These are phyloP conservation scores for Hymenoscyphus albidus DNA, from an alignment of 2,329 filamentous ascomycete genomes.

Conservation along the genomic window DNA sequence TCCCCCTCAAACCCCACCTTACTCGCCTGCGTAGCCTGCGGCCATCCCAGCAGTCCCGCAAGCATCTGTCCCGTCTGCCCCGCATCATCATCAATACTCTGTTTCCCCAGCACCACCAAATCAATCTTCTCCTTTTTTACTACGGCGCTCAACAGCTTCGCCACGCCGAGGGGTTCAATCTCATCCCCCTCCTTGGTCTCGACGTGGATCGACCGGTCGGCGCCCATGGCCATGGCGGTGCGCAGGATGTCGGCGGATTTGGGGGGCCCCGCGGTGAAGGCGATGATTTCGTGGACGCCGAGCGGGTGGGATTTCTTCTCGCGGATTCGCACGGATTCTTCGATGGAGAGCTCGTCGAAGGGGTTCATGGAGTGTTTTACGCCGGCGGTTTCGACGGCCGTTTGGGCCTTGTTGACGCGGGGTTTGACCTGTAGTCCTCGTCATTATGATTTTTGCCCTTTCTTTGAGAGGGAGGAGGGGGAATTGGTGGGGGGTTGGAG, in stretches of 20 bases:
- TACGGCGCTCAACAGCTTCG: slow-evolving; percentile 79
- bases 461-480: neutral
- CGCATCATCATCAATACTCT: slow-evolving; percentile 96
- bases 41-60: slow-evolving; percentile 85
- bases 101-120: slow-evolving; percentile 90
- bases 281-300: slow-evolving; percentile 87
- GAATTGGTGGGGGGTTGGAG: neutral
- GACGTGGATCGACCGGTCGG: slow-evolving; percentile 86
- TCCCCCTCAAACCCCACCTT: slow-evolving; percentile 71
- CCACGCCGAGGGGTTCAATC: slow-evolving; percentile 85
- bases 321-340: slow-evolving; percentile 91
- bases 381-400: slow-evolving; percentile 84
- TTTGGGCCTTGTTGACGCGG: slow-evolving; percentile 68
- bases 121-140: slow-evolving; percentile 84
- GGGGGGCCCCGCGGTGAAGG: slow-evolving; percentile 80
- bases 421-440: slow-evolving; percentile 55
- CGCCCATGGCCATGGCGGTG: slow-evolving; percentile 98
- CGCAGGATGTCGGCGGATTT: slow-evolving; percentile 87
- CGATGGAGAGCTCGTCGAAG: slow-evolving; percentile 96
- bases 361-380: slow-evolving; percentile 99
- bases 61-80: slow-evolving; percentile 98
- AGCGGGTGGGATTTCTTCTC: slow-evolving; percentile 71
- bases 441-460: neutral
- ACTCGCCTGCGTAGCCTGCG: slow-evolving; percentile 90
- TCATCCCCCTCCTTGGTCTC: slow-evolving; percentile 72